A percentile compares a stretch with the other conserved stretches of the same genome.
phyloP scores from a whole-genome alignment of 306 rosid species.

The Sicyos baderoa region DNA sequence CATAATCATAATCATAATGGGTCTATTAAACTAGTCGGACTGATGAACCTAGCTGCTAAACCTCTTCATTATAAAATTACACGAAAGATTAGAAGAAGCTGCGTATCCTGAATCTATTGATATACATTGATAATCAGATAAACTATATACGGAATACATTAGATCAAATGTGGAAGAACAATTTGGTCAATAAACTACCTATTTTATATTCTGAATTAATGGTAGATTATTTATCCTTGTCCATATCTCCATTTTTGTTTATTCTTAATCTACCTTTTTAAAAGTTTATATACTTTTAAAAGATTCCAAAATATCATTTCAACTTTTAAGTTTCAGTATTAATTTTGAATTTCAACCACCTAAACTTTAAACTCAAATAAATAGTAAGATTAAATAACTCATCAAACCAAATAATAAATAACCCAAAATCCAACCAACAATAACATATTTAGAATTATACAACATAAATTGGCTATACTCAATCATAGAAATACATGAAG shows the following conservation, averaged over 20 bases:
- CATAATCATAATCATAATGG: too few relatives aligned
- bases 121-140: background rate
- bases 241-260: background rate
- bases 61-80: too few relatives aligned
- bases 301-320: background rate
- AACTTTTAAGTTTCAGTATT: background rate
- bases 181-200: background rate
- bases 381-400: background rate
- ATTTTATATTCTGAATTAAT: background rate
- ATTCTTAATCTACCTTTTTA: background rate
- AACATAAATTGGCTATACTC: background rate
- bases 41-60: too few relatives aligned
- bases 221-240: background rate
- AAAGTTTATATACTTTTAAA: background rate
- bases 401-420: background rate
- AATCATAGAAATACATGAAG: background rate
- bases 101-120: too few relatives aligned
- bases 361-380: background rate
- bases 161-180: background rate
- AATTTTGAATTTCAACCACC: background rate
- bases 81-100: too few relatives aligned
- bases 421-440: background rate
- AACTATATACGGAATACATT: background rate
- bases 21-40: too few relatives aligned
- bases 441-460: background rate